Conservation (phyloP, 176 grass and related monocot genomes). For the Oryza longistaminata region DNA sequence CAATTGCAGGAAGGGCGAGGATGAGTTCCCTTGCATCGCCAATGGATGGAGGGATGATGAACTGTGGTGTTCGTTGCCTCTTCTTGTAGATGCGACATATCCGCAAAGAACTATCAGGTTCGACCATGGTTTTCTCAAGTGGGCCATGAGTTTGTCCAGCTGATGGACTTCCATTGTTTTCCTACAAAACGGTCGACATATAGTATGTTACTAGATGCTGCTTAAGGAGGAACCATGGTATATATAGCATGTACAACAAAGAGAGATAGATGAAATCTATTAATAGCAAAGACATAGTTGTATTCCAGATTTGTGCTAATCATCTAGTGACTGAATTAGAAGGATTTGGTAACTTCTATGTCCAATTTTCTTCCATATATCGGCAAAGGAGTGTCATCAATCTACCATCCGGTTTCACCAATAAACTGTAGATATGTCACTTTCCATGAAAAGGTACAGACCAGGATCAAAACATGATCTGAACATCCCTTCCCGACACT, state of each 20-base stretch:
- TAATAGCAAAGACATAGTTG: neutral
- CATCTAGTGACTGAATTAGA: neutral
- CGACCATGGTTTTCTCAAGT: neutral
- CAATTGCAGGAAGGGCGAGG: too few species aligned
- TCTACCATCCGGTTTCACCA: neutral
- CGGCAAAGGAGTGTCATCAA: neutral
- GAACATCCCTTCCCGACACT: too few species aligned
- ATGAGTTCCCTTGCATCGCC: neutral
- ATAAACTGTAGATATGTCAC: neutral
- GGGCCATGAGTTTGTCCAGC: neutral
- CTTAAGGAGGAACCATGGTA: neutral
- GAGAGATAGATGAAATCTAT: neutral
- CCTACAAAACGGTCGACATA: neutral
- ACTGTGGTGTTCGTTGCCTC: neutral
- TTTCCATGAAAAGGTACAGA: too few species aligned
- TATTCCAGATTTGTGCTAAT: neutral
- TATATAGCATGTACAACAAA: neutral
- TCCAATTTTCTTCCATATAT: neutral
- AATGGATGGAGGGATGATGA: neutral
- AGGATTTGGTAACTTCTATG: neutral
- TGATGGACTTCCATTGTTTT: neutral
- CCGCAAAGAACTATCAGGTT: neutral
- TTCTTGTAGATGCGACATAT: neutral
- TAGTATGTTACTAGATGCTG: neutral
- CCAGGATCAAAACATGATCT: too few species aligned